Evolutionary conservation across 345 rosid genomes (phyloP), one percentile per base, ranked within the genome.

Genomic region (Reutealis trisperma): DNA sequence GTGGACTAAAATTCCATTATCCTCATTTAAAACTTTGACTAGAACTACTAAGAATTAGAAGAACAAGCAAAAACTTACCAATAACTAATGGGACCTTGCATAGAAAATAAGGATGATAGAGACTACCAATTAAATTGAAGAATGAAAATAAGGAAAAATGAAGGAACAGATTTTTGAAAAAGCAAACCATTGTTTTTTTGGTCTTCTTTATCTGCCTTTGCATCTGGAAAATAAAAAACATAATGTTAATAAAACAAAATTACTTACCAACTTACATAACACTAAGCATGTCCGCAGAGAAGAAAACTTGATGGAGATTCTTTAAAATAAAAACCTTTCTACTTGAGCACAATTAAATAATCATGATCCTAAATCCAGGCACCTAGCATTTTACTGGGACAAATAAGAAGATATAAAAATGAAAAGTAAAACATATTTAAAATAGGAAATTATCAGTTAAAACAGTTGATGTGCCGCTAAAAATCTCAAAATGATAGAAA

Each of bases 161-260:
- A 74, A 72, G 63, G 34, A 49, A 51, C 45, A 54, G 9, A 70
- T 14, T 37, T 51, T 69, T 21, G 41, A 49, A 61, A 66, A 55
- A 22, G 8, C 82, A 22, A 16, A 96, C 99, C 91, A 19, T 82
- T 88, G 84, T 73, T 88, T 86, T 91, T 96, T 45, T 83, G 72
- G 34, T 96, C 98, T 87, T 93, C 99, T 85, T 92, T 96, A 58
- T 93, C 98, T 18, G 77, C 84, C 84, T 93, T 96, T 32, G 87
- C 81, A 87, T 96, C 98, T 96, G 77, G 72, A 79, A 44, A 80
- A 86, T 67, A 21, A 81, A 55, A 65, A 71, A 30, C 74, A 30
- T 71, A 49, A 25, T n/a, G 83, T 57, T 14, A 63, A 81, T 54
- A 67, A 41, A 73, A 55, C 30, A 11, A 49, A 34, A 44, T 32